Base-by-base conservation (phyloP, 1,284 basidiomycete genomes). In the Malassezia brasiliensis region DNA sequence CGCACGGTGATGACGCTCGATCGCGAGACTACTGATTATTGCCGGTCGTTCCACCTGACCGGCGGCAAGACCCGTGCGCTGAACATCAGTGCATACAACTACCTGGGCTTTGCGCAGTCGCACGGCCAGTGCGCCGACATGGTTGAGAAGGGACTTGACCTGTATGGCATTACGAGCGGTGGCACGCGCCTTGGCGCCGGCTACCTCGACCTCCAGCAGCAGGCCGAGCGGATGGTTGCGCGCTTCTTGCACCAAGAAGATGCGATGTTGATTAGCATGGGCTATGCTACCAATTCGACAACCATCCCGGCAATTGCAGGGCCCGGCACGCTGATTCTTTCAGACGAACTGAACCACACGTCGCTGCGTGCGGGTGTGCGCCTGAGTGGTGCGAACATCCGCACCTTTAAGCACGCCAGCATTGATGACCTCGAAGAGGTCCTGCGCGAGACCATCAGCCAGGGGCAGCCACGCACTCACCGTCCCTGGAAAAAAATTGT, bases 401-500 rank as follows among this genome's bases (percentile, higher is more conserved):
- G 91, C 45, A 87, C 86, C 80, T 99, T 88, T 83, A 93, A 93
- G 81, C 94, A 99, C 77, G 98, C 96, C 75, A 83, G 96, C 76
- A 89, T 96, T 85, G 76, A 81, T 46, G 83, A 81, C 47, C 79
- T 99, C 56, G 91, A 96, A 77, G 76, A 78, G 6, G 74, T 96
- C 9, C 78, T 99, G 63, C 81, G 85, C 42, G 94, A 99, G 77
- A 85, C 84, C 42, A 94, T 99, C 77, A 88, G 86, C 64, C 93
- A 98, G 76, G 93, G 93, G 25, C 93, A 96, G 76, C 90, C 93
- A 2, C 86, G 90, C 77, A 96, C 90, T 0, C 94, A 96, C 75
- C 78, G 93, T 15, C 94, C 93, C 2, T 98, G 93, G 93, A 96
- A 94, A 80, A 96, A 96, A 81, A 98, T 99, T 63, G 73, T 98